Evolutionary conservation across 331 rosid genomes (phyloP).

Genomic region (Malus hybrid): DNA sequence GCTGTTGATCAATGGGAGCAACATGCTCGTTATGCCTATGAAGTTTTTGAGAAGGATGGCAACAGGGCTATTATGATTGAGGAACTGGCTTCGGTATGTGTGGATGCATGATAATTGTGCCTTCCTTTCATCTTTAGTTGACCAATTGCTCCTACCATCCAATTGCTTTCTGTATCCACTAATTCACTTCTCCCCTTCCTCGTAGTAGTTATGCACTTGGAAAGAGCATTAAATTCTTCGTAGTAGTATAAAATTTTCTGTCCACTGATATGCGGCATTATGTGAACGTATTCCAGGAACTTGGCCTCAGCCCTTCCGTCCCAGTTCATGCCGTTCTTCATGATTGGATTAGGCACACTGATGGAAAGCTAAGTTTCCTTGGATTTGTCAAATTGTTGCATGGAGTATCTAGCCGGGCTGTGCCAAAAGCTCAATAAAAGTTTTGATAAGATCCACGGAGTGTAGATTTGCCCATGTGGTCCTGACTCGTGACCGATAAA

Average conservation of each 20-base stretch:
- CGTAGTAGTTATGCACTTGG: background rate
- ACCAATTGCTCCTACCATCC: background rate
- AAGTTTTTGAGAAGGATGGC: constrained; percentile 80
- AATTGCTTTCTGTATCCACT: background rate
- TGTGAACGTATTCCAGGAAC: constrained; percentile 53
- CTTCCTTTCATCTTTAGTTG: background rate
- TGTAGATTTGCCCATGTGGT: constrained; percentile 18
- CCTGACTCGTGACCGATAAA: constrained; percentile 15
- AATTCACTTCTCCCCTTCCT: background rate
- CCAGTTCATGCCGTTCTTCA: constrained; percentile 93
- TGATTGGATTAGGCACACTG: constrained; percentile 90
- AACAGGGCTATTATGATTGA: constrained; percentile 84
- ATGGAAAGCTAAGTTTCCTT: constrained; percentile 87
- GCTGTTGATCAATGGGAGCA: constrained; percentile 89
- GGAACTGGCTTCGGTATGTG: constrained; percentile 86
- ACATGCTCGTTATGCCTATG: constrained; percentile 91
- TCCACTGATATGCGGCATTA: background rate
- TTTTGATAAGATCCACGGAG: constrained; percentile 17
- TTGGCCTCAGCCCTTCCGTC: constrained; percentile 81
- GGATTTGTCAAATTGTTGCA: constrained; percentile 83
- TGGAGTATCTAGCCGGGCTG: constrained; percentile 58
- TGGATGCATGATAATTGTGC: background rate
- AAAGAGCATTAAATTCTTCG: background rate
- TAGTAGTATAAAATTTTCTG: background rate
- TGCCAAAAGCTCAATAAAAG: constrained; percentile 46